phyloP scores from a whole-genome alignment of 2,329 filamentous ascomycete species.

The Cladorrhinum sp. region DNA sequence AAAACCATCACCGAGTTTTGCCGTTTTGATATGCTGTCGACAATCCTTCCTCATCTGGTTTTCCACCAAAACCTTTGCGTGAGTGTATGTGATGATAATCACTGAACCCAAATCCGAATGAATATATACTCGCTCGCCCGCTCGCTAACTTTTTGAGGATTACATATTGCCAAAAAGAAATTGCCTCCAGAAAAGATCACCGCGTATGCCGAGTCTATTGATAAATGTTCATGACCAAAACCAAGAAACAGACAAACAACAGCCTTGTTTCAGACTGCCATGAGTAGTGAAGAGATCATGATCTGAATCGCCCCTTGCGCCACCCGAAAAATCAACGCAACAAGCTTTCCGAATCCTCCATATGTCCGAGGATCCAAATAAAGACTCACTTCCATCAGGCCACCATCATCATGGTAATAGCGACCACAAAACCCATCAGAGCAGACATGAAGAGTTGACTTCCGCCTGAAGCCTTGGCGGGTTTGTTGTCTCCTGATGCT shows the following conservation, averaged over 20 bases:
- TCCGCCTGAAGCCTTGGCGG: background rate
- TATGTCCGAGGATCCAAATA: background rate
- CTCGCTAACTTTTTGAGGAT: background rate
- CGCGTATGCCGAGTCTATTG: background rate
- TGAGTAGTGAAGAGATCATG: background rate
- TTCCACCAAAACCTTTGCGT: background rate
- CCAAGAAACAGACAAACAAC: background rate
- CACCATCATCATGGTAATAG: background rate
- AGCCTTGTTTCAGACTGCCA: conserved; percentile 3
- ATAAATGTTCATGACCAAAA: background rate
- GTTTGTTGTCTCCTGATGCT: background rate
- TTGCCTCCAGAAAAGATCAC: background rate
- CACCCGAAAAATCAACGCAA: background rate
- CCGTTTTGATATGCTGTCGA: too few species aligned
- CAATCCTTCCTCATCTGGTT: too few species aligned
- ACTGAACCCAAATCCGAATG: background rate
- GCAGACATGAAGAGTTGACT: background rate
- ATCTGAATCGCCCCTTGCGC: background rate
- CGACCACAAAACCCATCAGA: background rate
- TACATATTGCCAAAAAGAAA: background rate
- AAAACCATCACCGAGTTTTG: too few species aligned
- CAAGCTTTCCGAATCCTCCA: background rate
- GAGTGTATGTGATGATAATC: background rate
- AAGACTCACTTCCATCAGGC: background rate
- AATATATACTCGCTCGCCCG: background rate